Percentiles rank a stretch among this genome's conserved stretches.
Evolutionary conservation across 208 protist species (phyloP).

Genomic region (Trypanosoma brucei): DNA sequence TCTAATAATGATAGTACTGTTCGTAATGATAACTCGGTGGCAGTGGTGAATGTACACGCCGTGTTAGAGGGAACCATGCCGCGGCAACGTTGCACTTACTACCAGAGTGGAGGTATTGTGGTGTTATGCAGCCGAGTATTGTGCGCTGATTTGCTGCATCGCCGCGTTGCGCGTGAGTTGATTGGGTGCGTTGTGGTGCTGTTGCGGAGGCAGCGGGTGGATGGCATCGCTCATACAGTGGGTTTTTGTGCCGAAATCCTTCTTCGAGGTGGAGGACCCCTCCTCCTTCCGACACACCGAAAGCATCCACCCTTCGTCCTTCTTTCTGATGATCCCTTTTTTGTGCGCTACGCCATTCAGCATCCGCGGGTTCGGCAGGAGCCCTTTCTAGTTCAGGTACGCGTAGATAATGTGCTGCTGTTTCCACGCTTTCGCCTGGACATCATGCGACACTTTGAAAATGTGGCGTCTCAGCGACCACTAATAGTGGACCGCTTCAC

Average conservation of each 20-base stretch:
- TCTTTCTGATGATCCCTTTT: slow-evolving; percentile 53
- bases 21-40: not conserved
- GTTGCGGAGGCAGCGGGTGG: slow-evolving; percentile 30
- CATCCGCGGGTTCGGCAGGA: slow-evolving; percentile 55
- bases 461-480: slow-evolving; percentile 27
- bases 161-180: slow-evolving; percentile 54
- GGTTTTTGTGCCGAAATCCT: slow-evolving; percentile 74
- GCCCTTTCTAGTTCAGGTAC: slow-evolving; percentile 58
- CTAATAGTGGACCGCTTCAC: slow-evolving; percentile 60
- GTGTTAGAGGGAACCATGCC: slow-evolving; percentile 60
- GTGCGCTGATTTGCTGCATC: slow-evolving; percentile 78
- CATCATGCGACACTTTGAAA: slow-evolving; percentile 74
- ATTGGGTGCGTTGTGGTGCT: slow-evolving; percentile 39
- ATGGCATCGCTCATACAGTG: slow-evolving; percentile 37
- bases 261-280: slow-evolving; percentile 27
- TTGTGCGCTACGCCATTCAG: slow-evolving; percentile 61
- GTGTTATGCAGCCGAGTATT: slow-evolving; percentile 54
- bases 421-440: slow-evolving; percentile 81
- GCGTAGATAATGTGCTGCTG: slow-evolving; percentile 70
- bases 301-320: slow-evolving; percentile 39
- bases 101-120: slow-evolving; percentile 58
- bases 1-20: not conserved
- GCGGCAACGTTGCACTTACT: slow-evolving; percentile 58
- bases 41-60: slow-evolving; percentile 31
- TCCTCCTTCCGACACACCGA: slow-evolving; percentile 5